Evolutionary conservation across 2,329 filamentous ascomycete species (phyloP).

Genomic region (Pseudogymnoascus sp.): DNA sequence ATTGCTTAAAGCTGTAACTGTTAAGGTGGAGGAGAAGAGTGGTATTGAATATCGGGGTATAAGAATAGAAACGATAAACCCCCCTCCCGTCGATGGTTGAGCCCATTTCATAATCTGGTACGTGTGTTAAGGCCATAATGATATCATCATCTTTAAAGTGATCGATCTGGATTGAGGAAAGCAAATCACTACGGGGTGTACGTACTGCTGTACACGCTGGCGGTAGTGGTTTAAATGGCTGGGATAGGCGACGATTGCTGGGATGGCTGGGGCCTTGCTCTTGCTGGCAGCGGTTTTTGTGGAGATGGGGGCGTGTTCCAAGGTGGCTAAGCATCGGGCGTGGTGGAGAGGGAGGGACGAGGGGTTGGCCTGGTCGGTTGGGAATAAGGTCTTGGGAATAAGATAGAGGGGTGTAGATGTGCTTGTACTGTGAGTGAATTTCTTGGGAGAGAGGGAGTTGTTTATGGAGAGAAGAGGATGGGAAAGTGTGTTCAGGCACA

Average conservation of each 20-base stretch:
- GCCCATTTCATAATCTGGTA: neutral
- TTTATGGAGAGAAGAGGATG: too few relatives aligned
- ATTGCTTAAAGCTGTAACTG: neutral
- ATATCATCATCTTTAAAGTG: neutral
- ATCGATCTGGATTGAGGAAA: neutral
- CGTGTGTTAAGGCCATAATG: neutral
- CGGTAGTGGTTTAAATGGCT: too few relatives aligned
- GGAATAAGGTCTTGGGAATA: neutral
- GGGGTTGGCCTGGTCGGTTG: neutral
- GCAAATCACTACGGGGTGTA: too few relatives aligned
- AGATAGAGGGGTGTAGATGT: neutral
- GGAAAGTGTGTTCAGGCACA: neutral
- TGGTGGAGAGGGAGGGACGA: neutral
- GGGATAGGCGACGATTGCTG: neutral
- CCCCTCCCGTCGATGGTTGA: neutral
- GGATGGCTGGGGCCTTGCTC: neutral
- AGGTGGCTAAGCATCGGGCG: neutral
- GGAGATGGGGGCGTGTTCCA: neutral
- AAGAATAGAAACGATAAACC: neutral
- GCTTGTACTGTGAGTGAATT: neutral
- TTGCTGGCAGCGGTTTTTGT: neutral
- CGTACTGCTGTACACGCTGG: too few relatives aligned
- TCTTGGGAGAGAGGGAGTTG: too few relatives aligned
- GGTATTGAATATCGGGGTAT: neutral
- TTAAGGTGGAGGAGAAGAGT: neutral